phyloP scores from a whole-genome alignment of 2,329 filamentous ascomycete genomes.

The Fusarium phyllophilum region DNA sequence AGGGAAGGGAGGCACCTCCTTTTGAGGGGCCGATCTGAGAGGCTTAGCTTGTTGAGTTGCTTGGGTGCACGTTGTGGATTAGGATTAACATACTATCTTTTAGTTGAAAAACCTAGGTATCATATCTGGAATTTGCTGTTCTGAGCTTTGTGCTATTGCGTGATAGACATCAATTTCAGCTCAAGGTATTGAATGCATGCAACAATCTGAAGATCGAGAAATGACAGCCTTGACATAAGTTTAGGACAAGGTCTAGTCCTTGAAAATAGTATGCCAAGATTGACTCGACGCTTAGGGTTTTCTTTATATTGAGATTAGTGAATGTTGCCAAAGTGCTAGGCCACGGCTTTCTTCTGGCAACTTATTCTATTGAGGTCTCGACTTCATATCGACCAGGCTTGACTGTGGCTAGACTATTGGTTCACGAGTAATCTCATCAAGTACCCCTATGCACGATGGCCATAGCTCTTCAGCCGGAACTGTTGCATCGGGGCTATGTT shows the following conservation, averaged over 20 bases:
- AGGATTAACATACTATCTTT: background rate
- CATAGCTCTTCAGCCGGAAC: background rate
- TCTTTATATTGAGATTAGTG: background rate
- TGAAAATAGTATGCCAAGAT: background rate
- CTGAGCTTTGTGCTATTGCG: background rate
- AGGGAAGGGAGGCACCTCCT: background rate
- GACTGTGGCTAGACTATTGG: background rate
- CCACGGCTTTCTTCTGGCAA: too few species aligned
- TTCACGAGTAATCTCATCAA: background rate
- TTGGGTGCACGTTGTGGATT: too few species aligned
- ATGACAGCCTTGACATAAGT: background rate
- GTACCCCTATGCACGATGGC: too few species aligned
- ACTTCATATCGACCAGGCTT: background rate
- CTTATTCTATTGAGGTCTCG: background rate
- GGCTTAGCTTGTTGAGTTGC: rapidly evolving
- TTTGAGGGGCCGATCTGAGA: background rate
- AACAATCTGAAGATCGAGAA: background rate
- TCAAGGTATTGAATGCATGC: background rate
- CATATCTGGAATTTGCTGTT: background rate
- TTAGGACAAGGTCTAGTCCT: background rate
- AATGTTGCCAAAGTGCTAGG: background rate
- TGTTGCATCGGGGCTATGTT: background rate
- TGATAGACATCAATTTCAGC: background rate
- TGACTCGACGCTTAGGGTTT: background rate
- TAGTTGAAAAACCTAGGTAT: background rate